These are phyloP conservation scores for Allium fistulosum DNA, from an alignment of 106 monocot genomes.

Conservation along the genomic window DNA sequence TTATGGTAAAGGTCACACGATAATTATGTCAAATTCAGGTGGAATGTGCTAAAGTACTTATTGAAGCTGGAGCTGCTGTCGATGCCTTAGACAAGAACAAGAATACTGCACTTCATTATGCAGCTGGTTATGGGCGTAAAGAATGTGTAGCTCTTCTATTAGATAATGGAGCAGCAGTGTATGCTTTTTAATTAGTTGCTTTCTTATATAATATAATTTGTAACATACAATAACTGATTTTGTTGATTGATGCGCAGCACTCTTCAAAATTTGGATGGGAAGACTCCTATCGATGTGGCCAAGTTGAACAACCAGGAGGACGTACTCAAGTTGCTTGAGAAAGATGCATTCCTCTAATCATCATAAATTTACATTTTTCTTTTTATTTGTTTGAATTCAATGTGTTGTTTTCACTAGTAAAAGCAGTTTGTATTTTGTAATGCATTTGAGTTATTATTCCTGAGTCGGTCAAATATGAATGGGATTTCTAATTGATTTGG, in stretches of 20 bases:
- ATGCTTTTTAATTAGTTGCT: conserved; percentile 14
- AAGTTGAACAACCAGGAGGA: conserved; percentile 92
- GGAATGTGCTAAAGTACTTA: conserved; percentile 60
- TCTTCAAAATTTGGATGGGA: conserved; percentile 87
- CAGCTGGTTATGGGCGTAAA: conserved; percentile 81
- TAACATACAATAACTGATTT: neutral
- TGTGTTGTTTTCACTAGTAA: no score
- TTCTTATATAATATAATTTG: neutral
- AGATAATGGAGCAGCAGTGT: conserved; percentile 81
- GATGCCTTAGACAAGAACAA: conserved; percentile 88
- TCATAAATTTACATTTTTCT: no score
- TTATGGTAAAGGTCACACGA: neutral
- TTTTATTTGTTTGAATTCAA: no score
- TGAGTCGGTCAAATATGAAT: no score
- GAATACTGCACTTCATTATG: conserved; percentile 85
- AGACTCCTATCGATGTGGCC: conserved; percentile 93
- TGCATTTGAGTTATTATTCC: no score
- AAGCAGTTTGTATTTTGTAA: no score
- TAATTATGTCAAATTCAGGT: conserved; percentile 25
- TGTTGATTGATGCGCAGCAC: conserved; percentile 35
- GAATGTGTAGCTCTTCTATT: conserved; percentile 81
- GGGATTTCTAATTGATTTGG: no score
- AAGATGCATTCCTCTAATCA: conserved; percentile 76
- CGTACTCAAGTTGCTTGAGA: conserved; percentile 92
- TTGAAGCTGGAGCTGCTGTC: conserved; percentile 68